Conservation (phyloP, 129 eudicot genomes). For the Cynara cardunculus region DNA sequence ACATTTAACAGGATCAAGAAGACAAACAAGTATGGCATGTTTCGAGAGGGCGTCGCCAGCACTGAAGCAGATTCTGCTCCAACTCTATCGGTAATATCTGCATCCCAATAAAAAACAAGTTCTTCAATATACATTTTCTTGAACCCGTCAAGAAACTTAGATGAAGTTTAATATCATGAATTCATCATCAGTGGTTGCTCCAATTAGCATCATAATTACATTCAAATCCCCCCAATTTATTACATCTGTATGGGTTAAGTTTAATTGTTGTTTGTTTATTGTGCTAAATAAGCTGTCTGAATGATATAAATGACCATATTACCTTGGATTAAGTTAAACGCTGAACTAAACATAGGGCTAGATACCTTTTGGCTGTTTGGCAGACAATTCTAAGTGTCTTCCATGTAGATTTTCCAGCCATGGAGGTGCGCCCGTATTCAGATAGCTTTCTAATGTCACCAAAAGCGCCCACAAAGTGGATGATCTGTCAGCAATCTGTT, state of each 20-base stretch:
- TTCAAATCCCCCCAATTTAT: background rate
- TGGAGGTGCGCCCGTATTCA: background rate
- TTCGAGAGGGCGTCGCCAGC: conserved; percentile 91
- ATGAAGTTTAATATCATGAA: background rate
- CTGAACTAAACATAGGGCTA: background rate
- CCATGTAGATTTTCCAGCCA: conserved; percentile 30
- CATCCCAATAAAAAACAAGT: background rate
- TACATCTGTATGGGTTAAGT: background rate
- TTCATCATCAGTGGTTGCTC: background rate
- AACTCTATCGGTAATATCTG: conserved; percentile 52
- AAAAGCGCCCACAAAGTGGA: conserved; percentile 3
- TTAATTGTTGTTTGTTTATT: background rate
- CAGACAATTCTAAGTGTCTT: conserved; percentile 32
- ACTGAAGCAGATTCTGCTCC: conserved; percentile 74
- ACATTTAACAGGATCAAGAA: conserved; percentile 12
- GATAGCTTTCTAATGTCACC: conserved; percentile 9
- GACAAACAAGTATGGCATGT: conserved; percentile 39
- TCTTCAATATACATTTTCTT: background rate
- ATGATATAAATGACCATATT: background rate
- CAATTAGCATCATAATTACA: background rate
- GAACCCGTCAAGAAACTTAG: background rate
- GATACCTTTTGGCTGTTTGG: conserved; percentile 23
- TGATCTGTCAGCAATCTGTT: background rate
- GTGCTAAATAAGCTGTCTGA: background rate
- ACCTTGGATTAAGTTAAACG: background rate